Conservation (phyloP, 176 grass and related monocot species). For the Oryza longistaminata region DNA sequence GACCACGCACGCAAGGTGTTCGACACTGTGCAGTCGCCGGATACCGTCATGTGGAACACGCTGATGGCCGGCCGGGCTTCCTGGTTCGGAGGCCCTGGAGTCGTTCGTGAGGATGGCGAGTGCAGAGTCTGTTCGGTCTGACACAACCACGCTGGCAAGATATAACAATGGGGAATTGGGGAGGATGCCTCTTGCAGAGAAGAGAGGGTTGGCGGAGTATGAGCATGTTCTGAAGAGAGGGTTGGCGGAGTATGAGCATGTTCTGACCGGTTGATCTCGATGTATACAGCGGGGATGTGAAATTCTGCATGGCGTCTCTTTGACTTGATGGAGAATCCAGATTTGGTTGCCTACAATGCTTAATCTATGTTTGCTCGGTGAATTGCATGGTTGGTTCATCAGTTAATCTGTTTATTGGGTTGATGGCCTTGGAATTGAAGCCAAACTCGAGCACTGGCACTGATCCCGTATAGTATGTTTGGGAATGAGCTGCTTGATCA, state of each 20-base stretch:
- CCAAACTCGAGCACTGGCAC: constrained; percentile 54
- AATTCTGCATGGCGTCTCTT: constrained; percentile 48
- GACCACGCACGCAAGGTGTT: constrained; percentile 67
- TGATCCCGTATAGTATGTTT: constrained; percentile 62
- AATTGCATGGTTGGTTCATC: constrained; percentile 58
- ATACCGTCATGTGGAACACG: constrained; percentile 73
- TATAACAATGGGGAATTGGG: constrained; percentile 44
- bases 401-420: constrained; percentile 57
- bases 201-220: constrained; percentile 35
- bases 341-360: constrained; percentile 58
- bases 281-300: constrained; percentile 31
- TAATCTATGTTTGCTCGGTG: constrained; percentile 66
- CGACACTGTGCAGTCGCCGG: constrained; percentile 53
- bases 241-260: constrained; percentile 26
- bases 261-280: constrained; percentile 65
- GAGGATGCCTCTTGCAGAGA: constrained; percentile 15
- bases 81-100: constrained; percentile 52
- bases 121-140: constrained; percentile 40
- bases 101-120: constrained; percentile 58
- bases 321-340: constrained; percentile 50
- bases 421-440: constrained; percentile 40
- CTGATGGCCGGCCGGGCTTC: constrained; percentile 47
- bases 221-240: background rate
- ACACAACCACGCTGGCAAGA: constrained; percentile 58
- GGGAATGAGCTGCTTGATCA: constrained; percentile 46